These are phyloP conservation scores for Daldinia grandis DNA, from an alignment of 495 filamentous ascomycete species.

Conservation along the genomic window DNA sequence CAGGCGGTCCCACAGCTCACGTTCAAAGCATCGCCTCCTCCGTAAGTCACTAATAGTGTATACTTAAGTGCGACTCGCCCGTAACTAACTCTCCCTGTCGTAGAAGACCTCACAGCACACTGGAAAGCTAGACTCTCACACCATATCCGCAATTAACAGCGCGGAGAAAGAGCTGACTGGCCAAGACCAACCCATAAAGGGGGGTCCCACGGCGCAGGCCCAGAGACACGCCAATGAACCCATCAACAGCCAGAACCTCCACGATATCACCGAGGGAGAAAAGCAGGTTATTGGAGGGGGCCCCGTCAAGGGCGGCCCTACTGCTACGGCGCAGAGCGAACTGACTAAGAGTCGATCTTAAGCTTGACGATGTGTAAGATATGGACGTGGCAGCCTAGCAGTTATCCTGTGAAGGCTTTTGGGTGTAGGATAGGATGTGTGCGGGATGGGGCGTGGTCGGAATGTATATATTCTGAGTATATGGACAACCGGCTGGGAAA, in stretches of 20 bases:
- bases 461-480: background rate
- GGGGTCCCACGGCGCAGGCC: conserved; percentile 44
- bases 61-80: background rate
- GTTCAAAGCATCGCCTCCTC: conserved; percentile 32
- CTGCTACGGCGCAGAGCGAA: conserved; percentile 44
- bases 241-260: conserved; percentile 36
- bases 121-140: conserved; percentile 36
- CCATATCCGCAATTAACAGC: conserved; percentile 39
- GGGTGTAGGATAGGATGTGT: background rate
- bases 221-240: conserved; percentile 40
- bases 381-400: background rate
- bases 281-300: conserved; percentile 35
- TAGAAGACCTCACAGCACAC: conserved; percentile 29
- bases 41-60: too few relatives aligned
- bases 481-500: background rate
- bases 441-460: background rate
- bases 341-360: conserved; percentile 35
- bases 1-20: conserved; percentile 26
- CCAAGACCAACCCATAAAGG: conserved; percentile 20
- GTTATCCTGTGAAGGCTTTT: background rate
- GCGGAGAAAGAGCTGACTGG: conserved; percentile 36
- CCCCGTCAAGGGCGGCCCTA: conserved; percentile 46
- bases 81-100: background rate
- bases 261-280: conserved; percentile 48
- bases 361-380: background rate